Evolutionary conservation across 2,329 filamentous ascomycete genomes (phyloP), one percentile per base, ranked within the genome.

Genomic region (Aspergillus calidoustus): DNA sequence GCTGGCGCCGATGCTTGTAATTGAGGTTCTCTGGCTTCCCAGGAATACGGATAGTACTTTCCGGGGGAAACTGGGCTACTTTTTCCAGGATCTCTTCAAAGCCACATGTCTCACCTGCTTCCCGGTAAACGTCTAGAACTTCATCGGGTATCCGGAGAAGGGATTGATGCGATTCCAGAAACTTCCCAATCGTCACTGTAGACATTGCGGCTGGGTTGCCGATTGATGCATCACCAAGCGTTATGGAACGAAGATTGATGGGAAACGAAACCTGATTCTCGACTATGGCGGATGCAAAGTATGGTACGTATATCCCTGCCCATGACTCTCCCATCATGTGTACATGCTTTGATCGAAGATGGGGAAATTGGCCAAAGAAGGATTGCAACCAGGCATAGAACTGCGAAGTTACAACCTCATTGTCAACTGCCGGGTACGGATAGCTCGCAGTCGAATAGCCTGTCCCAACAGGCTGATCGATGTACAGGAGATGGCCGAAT

Each of bases 251-350:
- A 17, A 79, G 59, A 25, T 76, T 68, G 11, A 78, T 64, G 1
- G 69, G 60, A n/a, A 73, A 62, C 1, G 66, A 61, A 25, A 67
- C 50, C 22, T 70, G 64, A 59, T 72, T 69, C 7, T 71, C 59
- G 17, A 77, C 54, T 22, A 79, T 69, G 11, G 69, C 69, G 6
- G 67, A 64, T 22, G 75, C 72, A 47, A 79, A 72, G 30, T 78
- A 77, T 1, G 76, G 76, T 25, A 79, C 70, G 58, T 76, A 77
- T 49, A 77, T 72, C 0, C 76, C 76, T 7, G 72, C 75, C 59
- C 76, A 77, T 9, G 74, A 77, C 60, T 78, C 74, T n/a, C 75
- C 76, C 53, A 77, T 73, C n/a, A 78, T 31, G 59, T 77, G 72
- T 1, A 75, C 68, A 9, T 69, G 69, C 57, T 76, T 76, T 3